Evolutionary conservation across 768 basidiomycete genomes (phyloP).

Genomic region (Russula brevipes): DNA sequence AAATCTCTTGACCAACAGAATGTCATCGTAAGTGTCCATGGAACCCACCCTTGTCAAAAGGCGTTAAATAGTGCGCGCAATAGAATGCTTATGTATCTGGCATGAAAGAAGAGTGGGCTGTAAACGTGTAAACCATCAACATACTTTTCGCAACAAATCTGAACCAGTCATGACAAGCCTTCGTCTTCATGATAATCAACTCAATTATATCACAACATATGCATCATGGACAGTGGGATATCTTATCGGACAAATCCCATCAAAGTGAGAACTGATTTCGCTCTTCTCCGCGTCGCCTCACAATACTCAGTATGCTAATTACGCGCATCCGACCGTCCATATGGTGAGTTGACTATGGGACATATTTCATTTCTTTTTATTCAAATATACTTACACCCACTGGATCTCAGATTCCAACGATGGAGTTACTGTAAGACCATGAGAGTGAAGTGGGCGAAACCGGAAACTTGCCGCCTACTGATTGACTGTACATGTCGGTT

Average conservation of each 20-base stretch:
- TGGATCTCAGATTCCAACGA: constrained; percentile 35
- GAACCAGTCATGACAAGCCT: not conserved
- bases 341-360: not conserved
- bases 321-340: constrained; percentile 33
- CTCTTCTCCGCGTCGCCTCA: not conserved
- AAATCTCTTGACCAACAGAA: constrained; percentile 40
- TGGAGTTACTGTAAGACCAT: constrained; percentile 34
- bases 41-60: not conserved
- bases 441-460: not conserved
- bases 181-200: constrained; percentile 12
- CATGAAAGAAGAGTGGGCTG: constrained; percentile 35
- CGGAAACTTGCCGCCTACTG: not conserved
- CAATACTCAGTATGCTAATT: constrained; percentile 31
- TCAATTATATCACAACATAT: not conserved
- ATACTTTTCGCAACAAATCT: not conserved
- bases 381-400: not conserved
- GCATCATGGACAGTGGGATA: constrained; percentile 2
- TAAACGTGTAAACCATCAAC: not conserved
- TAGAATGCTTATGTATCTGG: constrained; percentile 41
- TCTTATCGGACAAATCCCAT: not conserved
- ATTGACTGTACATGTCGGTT: not conserved
- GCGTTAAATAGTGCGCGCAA: not conserved
- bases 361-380: too few species aligned
- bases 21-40: constrained; percentile 31
- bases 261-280: constrained; percentile 8